Evolutionary conservation across 768 basidiomycete genomes (phyloP).

Genomic region (Polyporus arcularius): DNA sequence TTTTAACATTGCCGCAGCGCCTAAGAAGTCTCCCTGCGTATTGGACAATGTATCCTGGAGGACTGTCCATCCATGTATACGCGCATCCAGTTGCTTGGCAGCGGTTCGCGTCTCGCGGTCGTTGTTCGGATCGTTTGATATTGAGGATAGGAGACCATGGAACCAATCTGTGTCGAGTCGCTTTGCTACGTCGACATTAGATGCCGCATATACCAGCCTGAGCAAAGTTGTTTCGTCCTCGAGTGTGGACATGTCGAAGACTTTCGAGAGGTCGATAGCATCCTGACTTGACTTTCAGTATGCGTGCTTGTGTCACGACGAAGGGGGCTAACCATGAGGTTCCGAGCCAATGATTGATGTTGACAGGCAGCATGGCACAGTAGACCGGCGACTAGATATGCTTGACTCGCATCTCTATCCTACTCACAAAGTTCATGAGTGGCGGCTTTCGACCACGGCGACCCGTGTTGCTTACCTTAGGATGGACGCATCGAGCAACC

Average conservation of each 20-base stretch:
- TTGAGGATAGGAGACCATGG: constrained; percentile 39
- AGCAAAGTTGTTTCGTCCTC: constrained; percentile 53
- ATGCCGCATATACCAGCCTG: constrained; percentile 61
- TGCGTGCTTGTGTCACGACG: no score
- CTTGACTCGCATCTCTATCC: constrained; percentile 53
- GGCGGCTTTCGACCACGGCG: neutral
- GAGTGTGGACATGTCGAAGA: constrained; percentile 56
- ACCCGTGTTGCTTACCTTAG: constrained; percentile 48
- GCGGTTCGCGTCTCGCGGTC: constrained; percentile 45
- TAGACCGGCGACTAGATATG: constrained; percentile 62
- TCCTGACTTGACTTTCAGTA: constrained; percentile 42
- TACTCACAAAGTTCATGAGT: neutral
- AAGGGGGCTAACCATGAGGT: constrained; percentile 48
- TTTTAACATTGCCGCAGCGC: constrained; percentile 52
- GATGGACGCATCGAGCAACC: constrained; percentile 54
- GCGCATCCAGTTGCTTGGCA: constrained; percentile 46
- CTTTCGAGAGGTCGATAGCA: constrained; percentile 50
- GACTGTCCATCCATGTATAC: constrained; percentile 58
- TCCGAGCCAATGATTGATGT: constrained; percentile 44
- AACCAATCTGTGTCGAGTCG: constrained; percentile 47
- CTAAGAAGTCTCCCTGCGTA: constrained; percentile 49
- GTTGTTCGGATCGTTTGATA: constrained; percentile 39
- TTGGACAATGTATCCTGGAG: constrained; percentile 66
- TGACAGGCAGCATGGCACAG: constrained; percentile 69
- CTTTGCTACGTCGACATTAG: constrained; percentile 65